Base-by-base conservation (phyloP, 2,329 filamentous ascomycete genomes). In the Blastomyces gilchristii region DNA sequence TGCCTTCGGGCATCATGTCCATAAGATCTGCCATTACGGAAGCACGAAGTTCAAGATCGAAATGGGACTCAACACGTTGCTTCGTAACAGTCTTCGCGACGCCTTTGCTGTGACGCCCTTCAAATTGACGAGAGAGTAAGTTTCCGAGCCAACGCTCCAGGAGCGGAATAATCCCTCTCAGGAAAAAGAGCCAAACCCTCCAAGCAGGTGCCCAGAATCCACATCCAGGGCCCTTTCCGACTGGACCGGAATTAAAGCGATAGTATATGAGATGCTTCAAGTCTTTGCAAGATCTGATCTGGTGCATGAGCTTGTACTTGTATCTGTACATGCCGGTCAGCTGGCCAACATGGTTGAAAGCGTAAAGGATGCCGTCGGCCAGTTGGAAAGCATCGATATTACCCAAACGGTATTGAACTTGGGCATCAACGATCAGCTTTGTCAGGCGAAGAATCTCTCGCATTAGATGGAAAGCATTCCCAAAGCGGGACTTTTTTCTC, bases 1-100 rank as follows among this genome's bases (percentile, higher is more conserved):
- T 97, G 68, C 94, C 94, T 74, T 99, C 95, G 0, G 94, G 94
- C 94, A 99, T 99, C 95, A 99, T 99, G 72, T 99, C 94, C 89
- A 97, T 97, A 60, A 99, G 81, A 77, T 99, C 94, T 54, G 93
- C 91, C 93, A 99, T 99, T 68, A 99, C 94, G 0, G 94, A 97
- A 18, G 95, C 95, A 71, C 94, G 90, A 60, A 99, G 86, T 77
- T 99, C 94, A 63, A 99, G 82, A 77, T 99, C 94, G 72, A 97
- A 99, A 74, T 99, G 95, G 31, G 94, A 97, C 73, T 99, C 94
- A 6, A 99, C 94, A 78, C 94, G 90, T 78, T 99, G 94, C 79
- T 99, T 99, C 3, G 94, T 99, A 45, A 99, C 94, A 0, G 94
- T 99, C 82, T 99, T 99, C 43, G 94, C 94, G 53, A 99, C 94